Percentiles rank a stretch among this genome's conserved stretches.
Conservation (phyloP, 225 moss, liverwort and hornwort species). For the Climacium dendroides region DNA sequence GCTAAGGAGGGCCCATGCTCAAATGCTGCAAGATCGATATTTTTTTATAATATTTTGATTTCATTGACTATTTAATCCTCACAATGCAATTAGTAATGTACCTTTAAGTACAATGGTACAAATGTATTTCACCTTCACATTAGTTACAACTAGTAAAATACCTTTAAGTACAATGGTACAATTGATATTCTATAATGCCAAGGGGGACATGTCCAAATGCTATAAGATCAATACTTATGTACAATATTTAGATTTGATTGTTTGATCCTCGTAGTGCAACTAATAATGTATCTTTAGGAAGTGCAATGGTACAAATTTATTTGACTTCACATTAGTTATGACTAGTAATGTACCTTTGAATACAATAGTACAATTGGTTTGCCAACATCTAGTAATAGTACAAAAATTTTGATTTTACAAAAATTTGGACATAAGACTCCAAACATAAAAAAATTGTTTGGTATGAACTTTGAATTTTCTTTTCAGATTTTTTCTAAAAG, state of each 20-base stretch:
- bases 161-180: not conserved
- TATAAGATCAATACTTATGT: not conserved
- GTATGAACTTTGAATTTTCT: not conserved
- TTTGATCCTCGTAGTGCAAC: not conserved
- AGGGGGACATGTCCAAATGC: not conserved
- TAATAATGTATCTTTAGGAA: not conserved
- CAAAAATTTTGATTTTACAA: not conserved
- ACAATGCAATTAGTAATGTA: not conserved
- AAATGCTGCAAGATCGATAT: not conserved
- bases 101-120: not conserved
- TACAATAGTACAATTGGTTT: not conserved
- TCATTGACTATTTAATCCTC: not conserved
- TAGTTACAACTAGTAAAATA: not conserved
- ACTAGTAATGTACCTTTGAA: not conserved
- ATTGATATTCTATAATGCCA: not conserved
- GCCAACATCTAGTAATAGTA: not conserved
- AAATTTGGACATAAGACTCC: fast-evolving
- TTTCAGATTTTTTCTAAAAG: not conserved
- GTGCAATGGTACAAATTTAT: not conserved
- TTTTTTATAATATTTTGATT: not conserved
- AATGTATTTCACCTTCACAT: not conserved
- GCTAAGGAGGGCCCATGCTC: fast-evolving
- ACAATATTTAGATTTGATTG: not conserved
- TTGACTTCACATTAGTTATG: not conserved
- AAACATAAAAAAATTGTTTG: fast-evolving